A percentile compares a stretch with the other conserved stretches of the same genome.
These are phyloP conservation scores for Carpinus viminea DNA, from an alignment of 306 rosid species.

Conservation along the genomic window DNA sequence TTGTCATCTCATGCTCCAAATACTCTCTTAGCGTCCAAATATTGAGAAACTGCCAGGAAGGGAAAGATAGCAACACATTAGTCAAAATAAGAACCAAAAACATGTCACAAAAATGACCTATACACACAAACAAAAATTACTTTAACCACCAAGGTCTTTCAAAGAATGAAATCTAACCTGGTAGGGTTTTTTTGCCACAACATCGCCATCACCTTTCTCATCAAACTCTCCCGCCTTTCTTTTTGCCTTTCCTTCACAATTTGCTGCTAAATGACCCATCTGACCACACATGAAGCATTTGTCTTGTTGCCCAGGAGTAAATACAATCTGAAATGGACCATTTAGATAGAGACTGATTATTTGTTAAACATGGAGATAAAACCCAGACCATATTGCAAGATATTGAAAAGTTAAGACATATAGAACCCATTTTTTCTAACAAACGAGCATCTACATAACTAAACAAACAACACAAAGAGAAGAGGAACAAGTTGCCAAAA, in stretches of 20 bases:
- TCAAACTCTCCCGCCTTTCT: conserved; percentile 86
- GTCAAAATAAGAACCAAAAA: neutral
- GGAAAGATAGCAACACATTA: neutral
- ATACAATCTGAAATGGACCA: conserved; percentile 66
- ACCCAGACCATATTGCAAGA: conserved; percentile 16
- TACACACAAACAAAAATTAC: neutral
- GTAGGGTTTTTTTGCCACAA: conserved; percentile 73
- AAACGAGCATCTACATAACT: neutral
- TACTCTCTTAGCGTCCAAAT: conserved; percentile 97
- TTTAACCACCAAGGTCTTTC: neutral
- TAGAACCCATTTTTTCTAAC: neutral
- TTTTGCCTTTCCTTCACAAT: conserved; percentile 86
- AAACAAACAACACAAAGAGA: neutral
- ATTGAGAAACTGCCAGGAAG: conserved; percentile 70
- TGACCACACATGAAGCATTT: conserved; percentile 96
- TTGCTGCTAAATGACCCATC: conserved; percentile 89
- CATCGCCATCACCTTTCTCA: conserved; percentile 65
- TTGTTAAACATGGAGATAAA: conserved; percentile 8
- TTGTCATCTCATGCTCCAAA: conserved; percentile 78
- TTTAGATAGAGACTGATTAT: conserved; percentile 27
- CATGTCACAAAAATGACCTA: no score
- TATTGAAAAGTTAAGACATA: conserved; percentile 3
- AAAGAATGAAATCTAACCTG: conserved; percentile 55
- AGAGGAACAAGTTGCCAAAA: neutral
- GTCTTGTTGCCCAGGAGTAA: conserved; percentile 90